Percentiles rank a stretch among this genome's conserved stretches.
phyloP scores from a whole-genome alignment of 164 flowering plant species.

The Chimonanthus praecox region DNA sequence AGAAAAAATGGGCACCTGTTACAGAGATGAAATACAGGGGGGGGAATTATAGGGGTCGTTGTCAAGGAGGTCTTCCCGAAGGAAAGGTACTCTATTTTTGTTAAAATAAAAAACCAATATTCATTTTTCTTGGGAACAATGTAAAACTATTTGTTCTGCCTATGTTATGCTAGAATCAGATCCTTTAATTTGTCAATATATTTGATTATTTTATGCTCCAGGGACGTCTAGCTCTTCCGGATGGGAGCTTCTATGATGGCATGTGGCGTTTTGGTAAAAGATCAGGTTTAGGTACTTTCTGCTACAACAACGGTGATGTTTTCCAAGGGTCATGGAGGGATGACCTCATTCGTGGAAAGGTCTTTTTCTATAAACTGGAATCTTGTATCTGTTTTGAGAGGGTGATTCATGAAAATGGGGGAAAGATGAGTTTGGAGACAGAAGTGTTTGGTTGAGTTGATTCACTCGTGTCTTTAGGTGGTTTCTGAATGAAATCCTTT shows the following conservation, averaged over 20 bases:
- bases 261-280: conserved; percentile 86
- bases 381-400: background rate
- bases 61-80: conserved; percentile 98
- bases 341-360: conserved; percentile 97
- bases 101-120: background rate
- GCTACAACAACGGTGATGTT: conserved; percentile 85
- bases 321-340: conserved; percentile 97
- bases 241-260: conserved; percentile 92
- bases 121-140: background rate
- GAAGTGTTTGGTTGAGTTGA: background rate
- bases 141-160: background rate
- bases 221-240: conserved; percentile 66
- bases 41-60: conserved; percentile 67
- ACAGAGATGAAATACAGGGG: conserved; percentile 80
- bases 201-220: conserved; percentile 20
- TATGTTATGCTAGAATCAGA: background rate
- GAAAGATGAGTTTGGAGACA: background rate
- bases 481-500: too few species aligned
- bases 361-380: conserved; percentile 9
- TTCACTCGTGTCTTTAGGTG: too few species aligned
- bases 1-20: conserved; percentile 70
- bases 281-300: conserved; percentile 78
- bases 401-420: background rate
- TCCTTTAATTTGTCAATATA: background rate
- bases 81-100: conserved; percentile 57